Evolutionary conservation across 257 asterid genomes (phyloP), one percentile per base, ranked within the genome.

Genomic region (Plantago ovata): DNA sequence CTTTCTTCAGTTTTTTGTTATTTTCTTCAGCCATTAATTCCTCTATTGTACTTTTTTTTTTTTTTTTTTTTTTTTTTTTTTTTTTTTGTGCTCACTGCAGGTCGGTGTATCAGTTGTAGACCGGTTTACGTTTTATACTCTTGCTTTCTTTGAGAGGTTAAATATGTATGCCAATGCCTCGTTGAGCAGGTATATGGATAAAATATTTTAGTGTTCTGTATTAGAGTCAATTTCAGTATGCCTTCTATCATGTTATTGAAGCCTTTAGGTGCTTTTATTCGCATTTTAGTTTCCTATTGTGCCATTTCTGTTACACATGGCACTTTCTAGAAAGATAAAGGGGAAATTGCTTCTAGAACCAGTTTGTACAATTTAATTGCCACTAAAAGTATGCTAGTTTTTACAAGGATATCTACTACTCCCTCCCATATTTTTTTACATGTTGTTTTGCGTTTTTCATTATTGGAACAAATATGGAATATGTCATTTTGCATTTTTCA

Each of bases 21-120:
- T 24, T 24, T 24, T 5, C 32, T 24, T 24, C 32, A 24, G 32
- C 2, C 32, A 24, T 24, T 24, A 24, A 24, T 24, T 24, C 32
- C 5, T 24, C 21, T 12, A 55, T 15, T 55, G 58, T 44, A 56
- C 56, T 44, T 42, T 42, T 44, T 38, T 28, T 11, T 21, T 13
- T 36, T 16, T 51, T 18, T 54, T 69, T 42, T 52, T 59, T 47
- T 4, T 43, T 51, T 33, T 52, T 39, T 32, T 53, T 45, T 46
- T 66, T 65, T 63, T 45, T 60, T 19, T 65, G 63, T 53, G 45
- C 70, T 56, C 71, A 63, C n/a, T 41, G 65, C 79, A 88, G 99
- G 97, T 93, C 74, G 97, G 97, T 20, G 92, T 93, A 54, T 93
- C 97, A 76, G 99, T 89, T 64, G 94, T 93, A 58, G 99, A 93